A percentile compares a stretch with the other conserved stretches of the same genome.
Conservation (phyloP, 2,329 filamentous ascomycete species). For the Alternaria angustiovoidea region DNA sequence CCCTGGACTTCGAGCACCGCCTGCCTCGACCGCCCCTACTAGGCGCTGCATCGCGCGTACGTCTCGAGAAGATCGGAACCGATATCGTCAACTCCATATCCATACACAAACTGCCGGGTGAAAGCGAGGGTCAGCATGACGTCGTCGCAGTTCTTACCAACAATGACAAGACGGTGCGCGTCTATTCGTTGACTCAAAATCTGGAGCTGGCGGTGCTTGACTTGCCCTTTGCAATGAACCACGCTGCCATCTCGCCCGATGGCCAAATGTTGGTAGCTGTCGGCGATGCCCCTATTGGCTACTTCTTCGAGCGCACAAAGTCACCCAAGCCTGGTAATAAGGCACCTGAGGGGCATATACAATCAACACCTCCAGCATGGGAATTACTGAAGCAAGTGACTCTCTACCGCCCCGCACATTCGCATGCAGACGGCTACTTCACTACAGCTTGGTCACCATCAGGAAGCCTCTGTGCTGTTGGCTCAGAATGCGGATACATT, state of each 20-base stretch:
- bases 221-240: constrained; percentile 88
- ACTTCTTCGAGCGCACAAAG: constrained; percentile 73
- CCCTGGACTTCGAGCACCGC: constrained; percentile 57
- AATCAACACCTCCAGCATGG: constrained; percentile 50
- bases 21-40: constrained; percentile 51
- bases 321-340: constrained; percentile 39
- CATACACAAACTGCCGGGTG: constrained; percentile 62
- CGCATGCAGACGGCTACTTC: constrained; percentile 68
- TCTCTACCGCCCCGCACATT: constrained; percentile 51
- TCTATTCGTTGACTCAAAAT: constrained; percentile 78
- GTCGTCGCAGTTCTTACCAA: constrained; percentile 82
- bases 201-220: constrained; percentile 74
- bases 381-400: constrained; percentile 51
- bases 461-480: constrained; percentile 75
- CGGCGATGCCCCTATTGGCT: constrained; percentile 85
- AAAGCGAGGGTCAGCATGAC: constrained; percentile 59
- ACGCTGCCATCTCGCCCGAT: constrained; percentile 91
- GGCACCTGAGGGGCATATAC: constrained; percentile 27
- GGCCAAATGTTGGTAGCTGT: constrained; percentile 82
- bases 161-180: constrained; percentile 87
- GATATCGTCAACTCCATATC: constrained; percentile 73
- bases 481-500: constrained; percentile 81
- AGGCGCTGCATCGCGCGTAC: constrained; percentile 49
- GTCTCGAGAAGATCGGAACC: constrained; percentile 67
- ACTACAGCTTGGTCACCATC: constrained; percentile 79